phyloP scores from a whole-genome alignment of 345 rosid species.

The Noccaea caerulescens region DNA sequence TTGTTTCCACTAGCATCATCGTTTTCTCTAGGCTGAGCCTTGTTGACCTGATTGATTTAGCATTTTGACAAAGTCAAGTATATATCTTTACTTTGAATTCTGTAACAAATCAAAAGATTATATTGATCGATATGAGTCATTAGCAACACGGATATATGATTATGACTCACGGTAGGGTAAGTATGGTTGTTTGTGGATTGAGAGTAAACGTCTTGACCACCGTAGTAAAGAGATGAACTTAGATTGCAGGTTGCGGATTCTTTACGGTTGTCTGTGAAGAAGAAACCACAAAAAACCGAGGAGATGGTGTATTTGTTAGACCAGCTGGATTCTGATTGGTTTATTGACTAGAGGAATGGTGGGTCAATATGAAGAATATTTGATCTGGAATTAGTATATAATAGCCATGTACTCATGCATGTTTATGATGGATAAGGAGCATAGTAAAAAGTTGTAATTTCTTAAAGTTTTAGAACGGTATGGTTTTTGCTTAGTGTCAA shows the following conservation, averaged over 20 bases:
- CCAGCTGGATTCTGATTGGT: background rate
- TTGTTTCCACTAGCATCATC: conserved; percentile 56
- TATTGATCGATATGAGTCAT: background rate
- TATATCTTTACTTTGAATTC: background rate
- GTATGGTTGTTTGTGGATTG: conserved; percentile 48
- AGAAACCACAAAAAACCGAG: conserved; percentile 12
- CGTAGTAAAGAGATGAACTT: conserved; percentile 86
- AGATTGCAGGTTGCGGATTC: conserved; percentile 64
- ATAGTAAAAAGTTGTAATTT: background rate
- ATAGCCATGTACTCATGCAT: background rate
- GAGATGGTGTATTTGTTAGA: conserved; percentile 14
- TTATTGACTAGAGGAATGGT: background rate
- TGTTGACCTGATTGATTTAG: conserved; percentile 38
- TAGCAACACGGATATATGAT: conserved; percentile 1
- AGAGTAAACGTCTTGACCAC: conserved; percentile 79
- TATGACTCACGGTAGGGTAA: conserved; percentile 59
- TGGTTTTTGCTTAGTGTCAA: conserved; percentile 15
- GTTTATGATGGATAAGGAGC: conserved; percentile 9
- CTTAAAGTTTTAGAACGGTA: background rate
- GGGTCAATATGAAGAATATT: background rate
- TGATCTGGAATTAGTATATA: background rate
- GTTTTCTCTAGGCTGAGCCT: conserved; percentile 59
- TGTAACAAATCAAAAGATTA: background rate
- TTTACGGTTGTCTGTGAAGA: conserved; percentile 42
- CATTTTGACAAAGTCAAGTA: background rate